phyloP scores from a whole-genome alignment of 1,284 basidiomycete species.

The Ganoderma multipileum region DNA sequence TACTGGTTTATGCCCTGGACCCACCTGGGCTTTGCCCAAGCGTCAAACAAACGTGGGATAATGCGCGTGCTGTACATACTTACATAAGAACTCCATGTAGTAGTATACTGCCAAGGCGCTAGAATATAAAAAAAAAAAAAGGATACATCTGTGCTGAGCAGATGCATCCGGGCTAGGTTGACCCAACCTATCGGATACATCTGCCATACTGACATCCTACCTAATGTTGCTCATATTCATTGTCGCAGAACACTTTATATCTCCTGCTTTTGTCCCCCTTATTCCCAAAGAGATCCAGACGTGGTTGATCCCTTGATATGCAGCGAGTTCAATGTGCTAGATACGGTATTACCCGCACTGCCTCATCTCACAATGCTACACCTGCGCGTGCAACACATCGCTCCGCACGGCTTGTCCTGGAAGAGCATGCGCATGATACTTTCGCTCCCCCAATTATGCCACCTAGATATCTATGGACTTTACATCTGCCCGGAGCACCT shows the following conservation, averaged over 20 bases:
- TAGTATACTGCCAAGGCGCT: too few relatives aligned
- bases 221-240: not conserved
- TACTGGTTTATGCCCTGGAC: too few relatives aligned
- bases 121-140: too few relatives aligned
- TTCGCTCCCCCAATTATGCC: not conserved
- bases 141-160: too few relatives aligned
- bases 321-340: too few relatives aligned
- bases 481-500: not conserved
- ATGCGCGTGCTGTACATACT: too few relatives aligned
- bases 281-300: not conserved
- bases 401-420: not conserved
- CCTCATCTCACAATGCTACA: not conserved
- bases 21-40: too few relatives aligned
- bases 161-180: too few relatives aligned
- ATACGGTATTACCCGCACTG: not conserved
- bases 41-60: too few relatives aligned
- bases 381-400: not conserved
- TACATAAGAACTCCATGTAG: too few relatives aligned
- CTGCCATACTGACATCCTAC: too few relatives aligned
- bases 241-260: not conserved
- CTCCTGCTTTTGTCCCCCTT: not conserved
- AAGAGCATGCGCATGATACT: not conserved
- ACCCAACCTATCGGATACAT: too few relatives aligned
- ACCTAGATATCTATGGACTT: not conserved
- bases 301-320: not conserved